Percentiles rank a stretch among this genome's conserved stretches.
Conservation (phyloP, 495 filamentous ascomycete species). For the Massariosphaeria phaeospora region DNA sequence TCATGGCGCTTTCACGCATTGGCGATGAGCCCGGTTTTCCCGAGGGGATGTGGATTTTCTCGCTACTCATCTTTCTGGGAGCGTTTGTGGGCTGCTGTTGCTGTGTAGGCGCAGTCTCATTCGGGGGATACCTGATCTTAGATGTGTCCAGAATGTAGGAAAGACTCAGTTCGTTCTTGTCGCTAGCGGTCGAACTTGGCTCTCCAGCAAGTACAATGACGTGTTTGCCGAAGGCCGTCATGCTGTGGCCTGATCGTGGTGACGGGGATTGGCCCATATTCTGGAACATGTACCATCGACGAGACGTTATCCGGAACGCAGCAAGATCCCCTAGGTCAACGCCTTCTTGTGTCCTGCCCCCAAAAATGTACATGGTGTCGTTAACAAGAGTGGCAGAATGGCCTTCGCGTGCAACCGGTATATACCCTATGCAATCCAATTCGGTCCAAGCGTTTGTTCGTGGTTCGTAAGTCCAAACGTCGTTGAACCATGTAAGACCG, state of each 20-base stretch:
- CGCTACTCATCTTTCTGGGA: conserved; percentile 32
- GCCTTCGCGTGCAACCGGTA: conserved; percentile 87
- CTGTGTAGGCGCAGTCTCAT: conserved; percentile 39
- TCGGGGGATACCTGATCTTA: conserved; percentile 92
- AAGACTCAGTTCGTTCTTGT: conserved; percentile 77
- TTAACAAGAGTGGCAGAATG: conserved; percentile 89
- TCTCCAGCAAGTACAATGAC: conserved; percentile 91
- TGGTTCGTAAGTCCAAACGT: conserved; percentile 95
- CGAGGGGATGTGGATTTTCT: conserved; percentile 24
- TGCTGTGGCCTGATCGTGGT: conserved; percentile 89
- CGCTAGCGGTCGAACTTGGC: conserved; percentile 77
- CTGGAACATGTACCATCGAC: conserved; percentile 98
- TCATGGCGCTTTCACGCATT: conserved; percentile 15
- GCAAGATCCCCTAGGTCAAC: conserved; percentile 88
- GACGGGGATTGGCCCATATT: conserved; percentile 98
- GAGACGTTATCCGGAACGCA: conserved; percentile 85
- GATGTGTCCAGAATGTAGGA: conserved; percentile 88
- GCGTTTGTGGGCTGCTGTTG: conserved; percentile 45
- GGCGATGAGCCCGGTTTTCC: conserved; percentile 16
- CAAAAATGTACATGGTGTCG: conserved; percentile 99
- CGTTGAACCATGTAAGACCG: conserved; percentile 92
- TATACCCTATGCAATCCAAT: conserved; percentile 94
- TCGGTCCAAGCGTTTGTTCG: conserved; percentile 74
- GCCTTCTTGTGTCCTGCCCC: conserved; percentile 90
- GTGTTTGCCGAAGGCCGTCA: conserved; percentile 89